Evolutionary conservation across 768 basidiomycete species (phyloP).

Genomic region (Termitomyces sp.): DNA sequence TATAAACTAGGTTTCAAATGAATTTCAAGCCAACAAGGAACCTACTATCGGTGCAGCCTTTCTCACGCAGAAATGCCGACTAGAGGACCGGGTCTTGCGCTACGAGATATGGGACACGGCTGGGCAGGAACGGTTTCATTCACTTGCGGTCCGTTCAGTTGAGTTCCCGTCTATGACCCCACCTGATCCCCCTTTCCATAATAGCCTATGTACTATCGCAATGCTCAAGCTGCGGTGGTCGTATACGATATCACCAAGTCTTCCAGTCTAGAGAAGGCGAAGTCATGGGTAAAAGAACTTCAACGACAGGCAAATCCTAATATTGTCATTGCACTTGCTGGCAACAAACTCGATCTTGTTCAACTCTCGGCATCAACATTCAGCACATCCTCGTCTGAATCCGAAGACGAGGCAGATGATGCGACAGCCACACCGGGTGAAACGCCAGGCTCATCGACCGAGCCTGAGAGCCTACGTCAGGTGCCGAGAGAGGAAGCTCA

Average conservation of each 20-base stretch:
- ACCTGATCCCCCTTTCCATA: slow-evolving; percentile 14
- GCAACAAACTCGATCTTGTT: slow-evolving; percentile 95
- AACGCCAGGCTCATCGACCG: slow-evolving; percentile 48
- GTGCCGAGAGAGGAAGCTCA: slow-evolving; percentile 94
- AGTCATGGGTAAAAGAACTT: slow-evolving; percentile 99
- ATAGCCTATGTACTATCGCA: slow-evolving; percentile 98
- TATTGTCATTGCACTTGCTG: slow-evolving; percentile 97
- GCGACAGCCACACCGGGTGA: slow-evolving; percentile 88
- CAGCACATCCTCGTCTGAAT: slow-evolving; percentile 55
- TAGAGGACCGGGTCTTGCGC: slow-evolving; percentile 90
- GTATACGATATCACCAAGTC: slow-evolving; percentile 98
- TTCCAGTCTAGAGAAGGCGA: slow-evolving; percentile 94
- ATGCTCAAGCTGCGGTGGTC: slow-evolving; percentile 96
- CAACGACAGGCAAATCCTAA: slow-evolving; percentile 99
- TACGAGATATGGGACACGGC: slow-evolving; percentile 99
- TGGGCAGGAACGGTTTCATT: slow-evolving; percentile 96
- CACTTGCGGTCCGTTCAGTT: slow-evolving; percentile 71
- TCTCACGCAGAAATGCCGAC: slow-evolving; percentile 90
- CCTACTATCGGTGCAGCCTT: slow-evolving; percentile 98
- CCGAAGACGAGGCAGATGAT: slow-evolving; percentile 89
- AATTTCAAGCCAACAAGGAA: slow-evolving; percentile 98
- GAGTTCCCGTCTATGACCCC: slow-evolving; percentile 9
- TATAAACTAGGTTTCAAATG: slow-evolving; percentile 76
- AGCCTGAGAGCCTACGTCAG: slow-evolving; percentile 78
- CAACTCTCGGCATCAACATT: slow-evolving; percentile 58